Evolutionary conservation across 495 filamentous ascomycete species (phyloP), one percentile per base, ranked within the genome.

Genomic region (Penicillium cinerascens): DNA sequence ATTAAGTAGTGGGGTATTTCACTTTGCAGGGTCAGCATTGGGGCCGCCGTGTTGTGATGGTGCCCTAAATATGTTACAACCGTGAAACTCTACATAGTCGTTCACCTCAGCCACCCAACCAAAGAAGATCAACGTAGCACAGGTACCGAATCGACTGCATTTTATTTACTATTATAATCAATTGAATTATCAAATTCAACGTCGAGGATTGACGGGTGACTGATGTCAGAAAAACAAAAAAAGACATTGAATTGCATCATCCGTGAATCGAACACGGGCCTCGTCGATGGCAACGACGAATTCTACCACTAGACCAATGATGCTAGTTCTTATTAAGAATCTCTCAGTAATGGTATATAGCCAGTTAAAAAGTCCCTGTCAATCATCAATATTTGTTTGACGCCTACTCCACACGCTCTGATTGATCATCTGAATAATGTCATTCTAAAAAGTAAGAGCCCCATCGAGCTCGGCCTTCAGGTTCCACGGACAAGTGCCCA

Each of bases 231-330:
- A 25, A 51, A 44, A 44, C 35, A 52, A 51, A 60, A 51, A 60
- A 68, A 59, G 41, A 52, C 43, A 18, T 53, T 33, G 11, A 8
- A 1, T 18, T 77, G 76, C 76, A 76, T 77, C 71, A 76, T 74
- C 74, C 74, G 76, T 73, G 76, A 79, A 78, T 79, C 76, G 76
- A 79, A 79, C 76, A 73, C 76, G 75, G 74, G 76, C 73, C 76
- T 78, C 76, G 66, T 79, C 76, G 76, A 79, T 79, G 75, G 76
- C 75, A 79, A 78, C 76, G 76, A 79, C 66, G 76, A 78, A 79
- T 79, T 79, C 73, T 79, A 79, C 76, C 76, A 78, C 76, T 78
- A 78, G 74, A 78, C 76, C 76, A 78, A 75, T 75, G 72, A 76
- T 75, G 75, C 75, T 69, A 48, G 37, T 67, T 52, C 3, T 52